Evolutionary conservation across 2,329 filamentous ascomycete genomes (phyloP).

Genomic region (Aureobasidium pullulans): DNA sequence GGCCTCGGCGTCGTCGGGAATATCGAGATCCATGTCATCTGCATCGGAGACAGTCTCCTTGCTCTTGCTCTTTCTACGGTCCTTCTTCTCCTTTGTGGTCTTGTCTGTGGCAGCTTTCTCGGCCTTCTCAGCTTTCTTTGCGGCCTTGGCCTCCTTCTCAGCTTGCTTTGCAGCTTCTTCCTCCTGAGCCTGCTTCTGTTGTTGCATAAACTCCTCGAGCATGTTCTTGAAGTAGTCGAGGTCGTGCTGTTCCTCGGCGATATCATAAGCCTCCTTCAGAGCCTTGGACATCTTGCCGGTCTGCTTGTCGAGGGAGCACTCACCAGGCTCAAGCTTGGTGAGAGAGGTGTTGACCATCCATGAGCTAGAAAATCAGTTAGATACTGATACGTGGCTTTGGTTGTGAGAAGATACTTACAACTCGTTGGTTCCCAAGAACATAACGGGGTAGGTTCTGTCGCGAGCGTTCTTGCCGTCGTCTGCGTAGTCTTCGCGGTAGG

Average conservation of each 20-base stretch:
- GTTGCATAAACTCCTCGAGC: conserved; percentile 52
- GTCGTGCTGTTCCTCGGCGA: conserved; percentile 71
- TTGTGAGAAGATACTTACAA: conserved; percentile 62
- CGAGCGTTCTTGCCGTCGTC: conserved; percentile 80
- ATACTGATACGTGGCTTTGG: not conserved
- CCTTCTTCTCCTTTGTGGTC: conserved; percentile 44
- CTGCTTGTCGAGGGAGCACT: conserved; percentile 58
- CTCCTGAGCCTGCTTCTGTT: conserved; percentile 43
- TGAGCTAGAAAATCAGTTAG: conserved; percentile 50
- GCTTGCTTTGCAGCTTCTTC: conserved; percentile 36
- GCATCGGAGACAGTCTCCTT: conserved; percentile 19
- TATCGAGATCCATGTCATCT: conserved; percentile 32
- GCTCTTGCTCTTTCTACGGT: conserved; percentile 34
- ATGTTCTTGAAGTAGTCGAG: conserved; percentile 78
- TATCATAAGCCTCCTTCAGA: conserved; percentile 68
- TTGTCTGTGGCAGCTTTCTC: conserved; percentile 25
- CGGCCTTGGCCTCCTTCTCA: conserved; percentile 31
- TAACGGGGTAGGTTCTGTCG: conserved; percentile 85
- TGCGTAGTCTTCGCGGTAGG: conserved; percentile 77
- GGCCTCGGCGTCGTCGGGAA: conserved; percentile 58
- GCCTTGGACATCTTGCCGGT: conserved; percentile 71
- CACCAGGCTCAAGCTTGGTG: conserved; percentile 65
- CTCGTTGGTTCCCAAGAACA: conserved; percentile 93
- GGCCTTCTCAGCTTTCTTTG: conserved; percentile 37
- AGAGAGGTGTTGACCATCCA: conserved; percentile 87